Percentiles rank a stretch among this genome's conserved stretches.
phyloP scores from a whole-genome alignment of 306 rosid genomes.

The Begonia loranthoides region DNA sequence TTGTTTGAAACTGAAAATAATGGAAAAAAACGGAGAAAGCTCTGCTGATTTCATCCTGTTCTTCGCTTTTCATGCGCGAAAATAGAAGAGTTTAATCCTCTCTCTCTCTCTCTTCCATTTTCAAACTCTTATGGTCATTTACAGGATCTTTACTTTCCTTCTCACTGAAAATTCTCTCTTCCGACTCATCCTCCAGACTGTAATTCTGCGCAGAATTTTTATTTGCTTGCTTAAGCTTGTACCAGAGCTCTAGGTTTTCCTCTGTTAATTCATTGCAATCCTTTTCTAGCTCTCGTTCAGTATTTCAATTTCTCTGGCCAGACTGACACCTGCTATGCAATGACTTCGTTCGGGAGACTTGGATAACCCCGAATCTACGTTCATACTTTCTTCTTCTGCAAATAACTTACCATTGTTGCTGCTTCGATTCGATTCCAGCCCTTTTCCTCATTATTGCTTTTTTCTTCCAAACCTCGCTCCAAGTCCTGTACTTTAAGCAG shows the following conservation, averaged over 20 bases:
- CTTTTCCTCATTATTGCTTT: conserved; percentile 25
- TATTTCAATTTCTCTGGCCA: conserved; percentile 39
- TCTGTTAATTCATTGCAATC: conserved; percentile 92
- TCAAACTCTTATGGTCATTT: conserved; percentile 12
- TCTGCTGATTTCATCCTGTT: too few species aligned
- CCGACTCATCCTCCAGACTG: conserved; percentile 20
- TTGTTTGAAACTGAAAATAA: too few species aligned
- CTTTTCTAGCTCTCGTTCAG: conserved; percentile 68
- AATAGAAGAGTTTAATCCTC: too few species aligned
- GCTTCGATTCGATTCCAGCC: conserved; percentile 18
- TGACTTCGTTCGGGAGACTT: conserved; percentile 29
- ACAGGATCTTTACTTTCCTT: conserved; percentile 10
- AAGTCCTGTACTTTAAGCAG: conserved; percentile 35
- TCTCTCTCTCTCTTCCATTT: too few species aligned
- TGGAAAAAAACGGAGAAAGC: too few species aligned
- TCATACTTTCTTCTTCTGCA: conserved; percentile 39
- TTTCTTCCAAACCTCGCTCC: conserved; percentile 47
- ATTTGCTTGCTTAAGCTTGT: conserved; percentile 72
- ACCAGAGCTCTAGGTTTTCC: conserved; percentile 79
- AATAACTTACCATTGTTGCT: conserved; percentile 23
- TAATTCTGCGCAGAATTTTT: conserved; percentile 18
- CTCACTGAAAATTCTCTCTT: conserved; percentile 18
- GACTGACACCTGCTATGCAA: conserved; percentile 27
- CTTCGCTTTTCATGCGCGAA: too few species aligned
- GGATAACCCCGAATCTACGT: conserved; percentile 25